Conservation (phyloP, 2,329 filamentous ascomycete genomes). For the Verticillium albo-atrum region DNA sequence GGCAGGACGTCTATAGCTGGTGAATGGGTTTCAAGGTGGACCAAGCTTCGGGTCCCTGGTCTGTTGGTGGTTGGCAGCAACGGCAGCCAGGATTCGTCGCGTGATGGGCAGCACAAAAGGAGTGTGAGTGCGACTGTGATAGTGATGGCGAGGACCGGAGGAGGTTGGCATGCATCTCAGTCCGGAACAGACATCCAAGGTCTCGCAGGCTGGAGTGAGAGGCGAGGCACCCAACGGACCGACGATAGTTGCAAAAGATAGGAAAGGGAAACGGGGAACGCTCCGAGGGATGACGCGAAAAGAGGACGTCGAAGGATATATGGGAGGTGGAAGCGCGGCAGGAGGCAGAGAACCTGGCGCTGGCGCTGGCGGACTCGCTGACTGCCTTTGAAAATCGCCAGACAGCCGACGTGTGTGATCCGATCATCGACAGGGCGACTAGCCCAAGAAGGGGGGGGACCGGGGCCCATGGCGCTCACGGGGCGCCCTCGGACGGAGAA, state of each 20-base stretch:
- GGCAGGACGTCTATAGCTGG: neutral
- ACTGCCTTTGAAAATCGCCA: neutral
- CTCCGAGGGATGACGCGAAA: neutral
- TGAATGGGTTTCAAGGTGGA: neutral
- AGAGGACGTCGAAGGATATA: neutral
- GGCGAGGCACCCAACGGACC: neutral
- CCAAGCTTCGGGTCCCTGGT: neutral
- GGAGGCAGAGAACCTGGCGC: neutral
- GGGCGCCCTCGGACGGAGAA: neutral
- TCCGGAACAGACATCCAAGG: neutral
- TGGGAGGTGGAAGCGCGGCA: neutral
- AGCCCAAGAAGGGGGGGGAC: neutral
- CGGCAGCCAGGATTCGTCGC: neutral
- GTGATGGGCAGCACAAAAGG: neutral
- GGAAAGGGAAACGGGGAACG: neutral
- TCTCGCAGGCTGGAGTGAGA: neutral
- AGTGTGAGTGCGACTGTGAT: neutral
- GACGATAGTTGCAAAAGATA: neutral
- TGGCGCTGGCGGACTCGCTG: neutral
- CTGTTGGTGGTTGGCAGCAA: neutral
- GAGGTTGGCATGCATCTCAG: neutral
- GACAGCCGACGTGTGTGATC: neutral
- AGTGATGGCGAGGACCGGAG: neutral
- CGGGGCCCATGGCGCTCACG: neutral
- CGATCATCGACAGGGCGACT: neutral